Percentiles rank a stretch among this genome's conserved stretches.
Evolutionary conservation across 306 rosid species (phyloP).

Genomic region (Vigna radiata): DNA sequence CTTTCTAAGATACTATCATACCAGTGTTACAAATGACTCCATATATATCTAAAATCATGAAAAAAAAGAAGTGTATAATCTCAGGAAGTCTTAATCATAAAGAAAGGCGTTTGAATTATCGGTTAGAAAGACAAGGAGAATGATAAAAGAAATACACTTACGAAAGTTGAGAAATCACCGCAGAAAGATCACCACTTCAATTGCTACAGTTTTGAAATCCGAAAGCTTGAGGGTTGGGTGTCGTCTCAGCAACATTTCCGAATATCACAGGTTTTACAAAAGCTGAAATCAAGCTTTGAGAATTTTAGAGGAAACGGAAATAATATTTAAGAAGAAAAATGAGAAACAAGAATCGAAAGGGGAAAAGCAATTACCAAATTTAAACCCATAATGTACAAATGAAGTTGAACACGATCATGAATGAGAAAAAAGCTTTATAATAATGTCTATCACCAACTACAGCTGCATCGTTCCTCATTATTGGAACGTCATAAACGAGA

Average conservation of each 20-base stretch:
- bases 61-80: no score
- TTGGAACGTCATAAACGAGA: conserved; percentile 57
- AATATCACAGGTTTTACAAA: no score
- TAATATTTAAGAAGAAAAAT: neutral
- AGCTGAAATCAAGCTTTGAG: no score
- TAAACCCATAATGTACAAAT: conserved; percentile 58
- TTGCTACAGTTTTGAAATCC: neutral
- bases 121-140: no score
- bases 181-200: neutral
- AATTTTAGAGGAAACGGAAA: neutral
- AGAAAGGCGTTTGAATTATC: no score
- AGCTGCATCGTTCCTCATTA: conserved; percentile 58
- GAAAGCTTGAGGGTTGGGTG: neutral
- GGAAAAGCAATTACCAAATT: conserved; percentile 20
- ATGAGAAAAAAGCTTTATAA: conserved; percentile 39
- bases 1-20: no score
- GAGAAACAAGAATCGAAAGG: neutral
- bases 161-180: neutral
- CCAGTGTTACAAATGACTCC: no score
- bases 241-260: neutral
- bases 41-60: no score
- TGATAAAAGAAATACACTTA: neutral
- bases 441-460: conserved; percentile 40
- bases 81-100: no score
- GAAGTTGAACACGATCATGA: conserved; percentile 45